Evolutionary conservation across 345 rosid genomes (phyloP), one percentile per base, ranked within the genome.

Genomic region (Kandelia obovata): DNA sequence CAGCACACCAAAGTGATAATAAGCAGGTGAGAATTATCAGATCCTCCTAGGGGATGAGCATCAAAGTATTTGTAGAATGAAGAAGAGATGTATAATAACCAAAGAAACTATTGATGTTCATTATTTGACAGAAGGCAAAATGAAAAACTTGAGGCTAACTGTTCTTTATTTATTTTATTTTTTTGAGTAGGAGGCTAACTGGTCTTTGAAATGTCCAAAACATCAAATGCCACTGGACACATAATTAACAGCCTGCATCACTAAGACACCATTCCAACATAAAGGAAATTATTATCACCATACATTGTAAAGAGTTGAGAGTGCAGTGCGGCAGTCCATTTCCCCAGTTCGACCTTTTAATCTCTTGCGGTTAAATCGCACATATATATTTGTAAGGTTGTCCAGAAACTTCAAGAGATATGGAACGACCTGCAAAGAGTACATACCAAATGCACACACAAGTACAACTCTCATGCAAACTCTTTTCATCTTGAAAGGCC

Each of bases 321-420:
- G 90, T 62, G 99, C 96, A 63, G 74, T 88, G 58, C 75, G 83
- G 77, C 99, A 96, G 70, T 96, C 99, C 79, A 84, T 85, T 81
- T 92, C 92, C 71, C 88, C 97, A 10, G 92, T 84, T 74, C 97
- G 94, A 67, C 99, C 99, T 83, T 96, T 96, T 58, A 96, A 78
- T 77, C 99, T 88, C 88, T 92, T 96, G 46, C 98, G 97, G 79
- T 96, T 96, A 80, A 92, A 90, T 70, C 98, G 86, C 27, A 96
- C 99, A 83, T 90, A 96, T 75, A 96, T 84, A 76, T 96, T 96
- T 58, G 99, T 96, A 73, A 96, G 97, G 77, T 83, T 86, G 83
- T 92, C 98, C 46, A 96, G 96, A 88, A 88, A 96, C 84, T 85
- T 89, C 80, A 96, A 71, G 64, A 96, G 97, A 80, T 86, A 85